Evolutionary conservation across 2,329 filamentous ascomycete genomes (phyloP), one percentile per base, ranked within the genome.

Genomic region (Alternaria arbusti): DNA sequence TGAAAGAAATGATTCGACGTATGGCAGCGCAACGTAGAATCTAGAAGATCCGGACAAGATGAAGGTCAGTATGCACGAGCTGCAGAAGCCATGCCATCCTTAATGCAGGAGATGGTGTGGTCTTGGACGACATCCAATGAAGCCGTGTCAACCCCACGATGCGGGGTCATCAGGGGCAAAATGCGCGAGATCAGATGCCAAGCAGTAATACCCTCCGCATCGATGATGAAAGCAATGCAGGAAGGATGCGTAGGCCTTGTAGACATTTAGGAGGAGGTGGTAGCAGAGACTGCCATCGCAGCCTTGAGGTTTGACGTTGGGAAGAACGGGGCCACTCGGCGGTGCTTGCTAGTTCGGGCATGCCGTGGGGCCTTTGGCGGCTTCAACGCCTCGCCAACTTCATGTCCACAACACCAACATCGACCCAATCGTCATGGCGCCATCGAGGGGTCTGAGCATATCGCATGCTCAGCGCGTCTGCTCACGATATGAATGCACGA

Each of bases 401-500:
- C 59, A 55, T 23, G 54, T 55, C 36, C 28, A 36, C 63, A 56
- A 47, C 64, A 65, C 40, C 57, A 47, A 45, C 32, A 10, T 46
- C 36, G 20, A 12, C 52, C 12, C 52, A 10, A 59, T 26, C n/a
- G 54, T 36, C 36, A 71, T 71, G 68, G 69, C 69, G 50, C 69
- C 69, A 12, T 70, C 68, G 15, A 69, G 69, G 49, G 69, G 69
- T 11, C 7, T 43, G 25, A 49, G 30, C 15, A 56, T 61, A 22
- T 45, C 20, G 13, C 25, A 9, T 6, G 17, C 36, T 30, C 57
- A 36, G 30, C 43, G 20, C 10, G 7, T 65, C 17, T 54, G 54
- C 36, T 47, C n/a, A 13, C 26, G 3, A 49, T 45, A n/a, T 32
- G 12, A 10, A 15, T 30, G 22, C 28, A 25, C 49, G 23, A 22